Evolutionary conservation across 768 basidiomycete genomes (phyloP), one percentile per base, ranked within the genome.

Genomic region (Lepiota brunneoincarnata): DNA sequence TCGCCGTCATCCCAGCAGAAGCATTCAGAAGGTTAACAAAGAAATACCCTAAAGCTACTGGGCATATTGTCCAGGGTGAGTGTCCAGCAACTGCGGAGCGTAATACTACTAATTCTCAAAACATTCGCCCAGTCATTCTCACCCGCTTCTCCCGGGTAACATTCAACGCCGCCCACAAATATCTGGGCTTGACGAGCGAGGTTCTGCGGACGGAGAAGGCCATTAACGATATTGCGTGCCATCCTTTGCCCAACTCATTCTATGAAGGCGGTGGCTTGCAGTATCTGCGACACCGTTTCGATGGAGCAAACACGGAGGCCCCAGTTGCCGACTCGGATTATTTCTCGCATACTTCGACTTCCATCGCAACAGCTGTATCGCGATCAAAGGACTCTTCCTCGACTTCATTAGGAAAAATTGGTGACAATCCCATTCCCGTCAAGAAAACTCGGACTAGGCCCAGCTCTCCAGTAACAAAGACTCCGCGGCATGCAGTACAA

Each of bases 1-100:
- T 99, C 17, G 97, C 96, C n/a, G 96, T 99, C 9, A 98, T 99
- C 51, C 97, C 97, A 21, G 96, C 97, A 2, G 94, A 98, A 67
- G 97, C 96, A 3, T 99, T 99, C 72, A 79, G 89, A 51, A 79
- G 94, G 46, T 74, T 99, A 37, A 98, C 96, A 2, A 92, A 95
- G 71, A 94, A 96, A 66, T 97, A 89, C 62, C 97, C 97, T 0
- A 98, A 98, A 63, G 94, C 97, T 2, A 91, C 94, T 35, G 94
- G 95, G 3, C 93, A 95, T 62, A 94, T 98, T 55, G 93, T 97
- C 0, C 92, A 95, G 81, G 93, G 93, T 86, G 63, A 34, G 65
- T 56, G 5, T 40, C 24, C 37, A 35, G 20, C 0, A 55, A 28
- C 2, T 49, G n/a, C 38, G 58, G 20, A 28, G 49, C 37, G 45